Evolutionary conservation across 805 yeast genomes (phyloP).

Genomic region (Candida peoriensis): DNA sequence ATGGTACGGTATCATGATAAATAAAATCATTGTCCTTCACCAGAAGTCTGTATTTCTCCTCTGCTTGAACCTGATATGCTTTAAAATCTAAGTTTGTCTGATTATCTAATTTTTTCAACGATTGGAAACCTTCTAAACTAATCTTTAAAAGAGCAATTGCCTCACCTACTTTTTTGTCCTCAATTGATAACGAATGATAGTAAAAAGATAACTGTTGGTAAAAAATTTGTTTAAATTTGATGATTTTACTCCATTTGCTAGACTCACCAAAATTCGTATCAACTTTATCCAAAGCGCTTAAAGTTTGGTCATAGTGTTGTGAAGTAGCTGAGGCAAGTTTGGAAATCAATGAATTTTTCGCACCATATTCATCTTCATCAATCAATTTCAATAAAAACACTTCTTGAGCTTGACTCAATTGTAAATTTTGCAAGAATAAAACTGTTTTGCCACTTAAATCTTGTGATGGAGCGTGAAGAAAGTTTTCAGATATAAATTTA

Average conservation of each 20-base stretch:
- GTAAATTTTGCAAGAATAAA: slow-evolving; percentile 54
- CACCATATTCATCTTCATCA: slow-evolving; percentile 38
- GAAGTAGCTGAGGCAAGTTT: slow-evolving; percentile 66
- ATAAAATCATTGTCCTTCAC: slow-evolving; percentile 86
- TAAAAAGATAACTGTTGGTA: slow-evolving; percentile 58
- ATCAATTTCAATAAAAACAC: slow-evolving; percentile 61
- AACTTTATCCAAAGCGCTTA: slow-evolving; percentile 36
- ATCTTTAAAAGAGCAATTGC: slow-evolving; percentile 61
- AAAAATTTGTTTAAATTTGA: slow-evolving; percentile 48
- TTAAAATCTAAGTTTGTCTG: slow-evolving; percentile 30
- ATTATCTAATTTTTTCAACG: slow-evolving; percentile 28
- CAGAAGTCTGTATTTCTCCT: slow-evolving; percentile 34
- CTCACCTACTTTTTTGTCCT: slow-evolving; percentile 63
- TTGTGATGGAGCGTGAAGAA: slow-evolving; percentile 80
- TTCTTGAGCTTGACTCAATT: slow-evolving; percentile 89
- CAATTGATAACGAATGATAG: slow-evolving; percentile 51
- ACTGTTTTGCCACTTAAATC: slow-evolving; percentile 72
- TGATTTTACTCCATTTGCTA: slow-evolving; percentile 44
- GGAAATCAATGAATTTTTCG: slow-evolving; percentile 63
- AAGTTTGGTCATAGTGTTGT: slow-evolving; percentile 47
- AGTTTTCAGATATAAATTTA: slow-evolving; percentile 68
- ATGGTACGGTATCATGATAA: slow-evolving; percentile 75
- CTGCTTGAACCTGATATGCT: slow-evolving; percentile 27
- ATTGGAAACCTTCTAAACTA: slow-evolving; percentile 38
- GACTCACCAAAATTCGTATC: slow-evolving; percentile 36